Evolutionary conservation across 2,329 filamentous ascomycete species (phyloP).

Genomic region (Pseudopithomyces chartarum): DNA sequence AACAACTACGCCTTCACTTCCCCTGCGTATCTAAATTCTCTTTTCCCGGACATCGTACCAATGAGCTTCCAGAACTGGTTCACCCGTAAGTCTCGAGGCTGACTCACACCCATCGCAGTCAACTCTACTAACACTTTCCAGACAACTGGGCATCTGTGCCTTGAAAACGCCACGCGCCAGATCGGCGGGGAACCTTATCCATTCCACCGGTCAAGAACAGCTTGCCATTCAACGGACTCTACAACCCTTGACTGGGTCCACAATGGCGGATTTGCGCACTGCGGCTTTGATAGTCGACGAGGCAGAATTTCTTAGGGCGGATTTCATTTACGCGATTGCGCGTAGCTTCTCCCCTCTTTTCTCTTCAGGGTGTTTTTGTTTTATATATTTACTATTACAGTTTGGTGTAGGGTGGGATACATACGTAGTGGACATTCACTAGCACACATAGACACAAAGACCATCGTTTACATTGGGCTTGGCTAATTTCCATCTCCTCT

Average conservation of each 20-base stretch:
- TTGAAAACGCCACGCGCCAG: conserved; percentile 15
- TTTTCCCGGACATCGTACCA: conserved; percentile 45
- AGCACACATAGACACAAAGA: not conserved
- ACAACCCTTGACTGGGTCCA: too few species aligned
- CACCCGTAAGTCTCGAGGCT: conserved; percentile 8
- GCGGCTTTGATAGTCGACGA: not conserved
- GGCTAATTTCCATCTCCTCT: not conserved
- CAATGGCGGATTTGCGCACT: not conserved
- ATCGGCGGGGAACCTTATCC: not conserved
- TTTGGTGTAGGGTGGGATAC: not conserved
- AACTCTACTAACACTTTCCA: conserved; percentile 2
- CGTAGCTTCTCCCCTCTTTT: not conserved
- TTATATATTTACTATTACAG: not conserved
- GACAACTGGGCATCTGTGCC: conserved; percentile 41
- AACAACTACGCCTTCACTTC: conserved; percentile 69
- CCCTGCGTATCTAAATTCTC: conserved; percentile 61
- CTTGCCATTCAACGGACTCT: too few species aligned
- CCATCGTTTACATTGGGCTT: not conserved
- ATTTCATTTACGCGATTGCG: not conserved
- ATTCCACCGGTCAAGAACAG: not conserved
- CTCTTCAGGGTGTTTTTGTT: not conserved
- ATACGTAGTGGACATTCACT: conserved; percentile 4
- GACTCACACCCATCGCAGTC: not conserved
- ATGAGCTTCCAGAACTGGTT: conserved; percentile 49
- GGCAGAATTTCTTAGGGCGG: not conserved